Conservation (phyloP, 1,139 yeast genomes). For the Pichiaceae sp. region DNA sequence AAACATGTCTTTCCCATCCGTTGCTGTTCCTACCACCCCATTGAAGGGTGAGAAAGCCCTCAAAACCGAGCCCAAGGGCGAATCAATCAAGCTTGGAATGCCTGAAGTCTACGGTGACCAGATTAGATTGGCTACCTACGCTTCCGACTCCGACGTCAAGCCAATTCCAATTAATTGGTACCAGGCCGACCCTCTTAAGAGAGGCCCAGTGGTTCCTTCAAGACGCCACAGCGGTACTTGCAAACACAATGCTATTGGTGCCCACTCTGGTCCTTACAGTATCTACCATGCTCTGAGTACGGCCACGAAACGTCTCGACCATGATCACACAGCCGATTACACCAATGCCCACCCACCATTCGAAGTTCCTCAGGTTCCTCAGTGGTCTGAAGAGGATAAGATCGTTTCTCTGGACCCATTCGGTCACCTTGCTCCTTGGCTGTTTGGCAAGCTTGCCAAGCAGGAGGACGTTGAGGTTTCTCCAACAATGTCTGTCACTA, state of each 20-base stretch:
- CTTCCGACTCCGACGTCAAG: constrained; percentile 37
- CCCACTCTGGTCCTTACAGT: constrained; percentile 53
- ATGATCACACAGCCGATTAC: constrained; percentile 45
- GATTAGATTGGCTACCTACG: constrained; percentile 39
- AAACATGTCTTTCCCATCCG: no score
- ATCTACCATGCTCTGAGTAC: constrained; percentile 55
- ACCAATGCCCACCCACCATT: constrained; percentile 57
- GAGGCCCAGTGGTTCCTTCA: constrained; percentile 53
- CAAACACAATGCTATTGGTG: constrained; percentile 47
- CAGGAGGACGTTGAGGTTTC: constrained; percentile 41
- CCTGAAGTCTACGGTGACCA: constrained; percentile 26
- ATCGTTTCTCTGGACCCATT: constrained; percentile 56
- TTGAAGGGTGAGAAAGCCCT: background rate
- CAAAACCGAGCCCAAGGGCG: background rate
- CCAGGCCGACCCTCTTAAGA: constrained; percentile 31
- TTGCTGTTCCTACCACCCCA: constrained; percentile 1
- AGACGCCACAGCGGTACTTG: constrained; percentile 37
- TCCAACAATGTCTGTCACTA: constrained; percentile 56
- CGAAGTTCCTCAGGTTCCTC: constrained; percentile 39
- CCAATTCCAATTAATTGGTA: constrained; percentile 48
- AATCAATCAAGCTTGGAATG: constrained; percentile 8
- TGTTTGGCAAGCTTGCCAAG: constrained; percentile 33
- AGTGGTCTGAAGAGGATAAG: constrained; percentile 45
- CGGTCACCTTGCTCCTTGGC: constrained; percentile 55
- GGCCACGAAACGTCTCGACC: constrained; percentile 44